Evolutionary conservation across 1,284 basidiomycete genomes (phyloP), one percentile per base, ranked within the genome.

Genomic region (Vanrija sp.): DNA sequence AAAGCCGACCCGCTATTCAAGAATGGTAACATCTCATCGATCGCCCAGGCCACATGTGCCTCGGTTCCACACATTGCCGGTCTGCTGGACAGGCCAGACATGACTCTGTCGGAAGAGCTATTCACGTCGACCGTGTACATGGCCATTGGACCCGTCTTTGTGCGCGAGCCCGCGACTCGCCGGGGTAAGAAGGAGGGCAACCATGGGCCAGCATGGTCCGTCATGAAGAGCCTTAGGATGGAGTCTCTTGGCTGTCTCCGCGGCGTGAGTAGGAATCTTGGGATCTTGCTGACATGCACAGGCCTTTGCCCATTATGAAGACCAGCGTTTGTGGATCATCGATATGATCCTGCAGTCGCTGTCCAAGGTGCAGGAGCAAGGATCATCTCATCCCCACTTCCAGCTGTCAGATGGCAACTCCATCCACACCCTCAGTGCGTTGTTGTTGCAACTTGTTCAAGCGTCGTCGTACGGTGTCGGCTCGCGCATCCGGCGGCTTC

Each of bases 381-480:
- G 91, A 67, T 87, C 89, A 68, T 87, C 88, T 61, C 87, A 89
- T 40, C 87, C 89, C 0, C 88, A 90, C 61, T 93, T 91, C 71
- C 82, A 86, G 89, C 65, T 82, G 2, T 64, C 74, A 0, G 78
- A 78, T 49, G 80, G 80, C 6, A 67, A 85, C 15, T 86, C 90
- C 0, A 96, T 98, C 58, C 86, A 92, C 57, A 93, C 92, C 2
- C 86, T 95, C 21, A 94, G 89, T 3, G 94, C 95, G 0, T 79
- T 98, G 2, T 80, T 98, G 7, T 80, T 98, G 19, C 94, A 98
- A 66, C 85, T 98, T n/a, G 86, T 98, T 1, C 95, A 98, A 69
- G 93, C 93, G 0, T 92, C 89, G 2, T 85, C 89, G 5, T 87
- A 88, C 60, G 89, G 90, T 61, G 84, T 92, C 21, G 80, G 60